Conservation (phyloP, 2,329 filamentous ascomycete species). For the Arachnomyces sp. region DNA sequence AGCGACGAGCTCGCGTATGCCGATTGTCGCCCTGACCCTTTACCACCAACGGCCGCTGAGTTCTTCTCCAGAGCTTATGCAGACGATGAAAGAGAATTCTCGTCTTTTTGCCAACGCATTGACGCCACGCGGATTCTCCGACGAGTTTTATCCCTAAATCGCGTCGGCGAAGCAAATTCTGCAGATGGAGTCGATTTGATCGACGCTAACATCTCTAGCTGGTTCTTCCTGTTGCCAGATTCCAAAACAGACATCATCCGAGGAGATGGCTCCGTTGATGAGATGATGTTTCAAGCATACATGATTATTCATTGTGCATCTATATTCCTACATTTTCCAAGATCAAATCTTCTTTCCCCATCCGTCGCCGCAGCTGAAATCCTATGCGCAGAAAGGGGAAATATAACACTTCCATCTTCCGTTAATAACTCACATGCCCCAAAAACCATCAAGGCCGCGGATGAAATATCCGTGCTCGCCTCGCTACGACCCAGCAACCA, state of each 20-base stretch:
- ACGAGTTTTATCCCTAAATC: conserved; percentile 52
- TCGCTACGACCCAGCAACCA: conserved; percentile 50
- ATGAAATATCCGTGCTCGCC: conserved; percentile 68
- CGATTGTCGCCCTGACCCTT: conserved; percentile 46
- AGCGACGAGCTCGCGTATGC: conserved; percentile 67
- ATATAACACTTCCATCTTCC: conserved; percentile 31
- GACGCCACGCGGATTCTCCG: conserved; percentile 72
- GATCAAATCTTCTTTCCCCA: conserved; percentile 60
- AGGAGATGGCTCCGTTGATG: conserved; percentile 64
- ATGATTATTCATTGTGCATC: conserved; percentile 60
- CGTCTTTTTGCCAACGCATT: conserved; percentile 77
- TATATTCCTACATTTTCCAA: conserved; percentile 71
- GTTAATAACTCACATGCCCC: conserved; percentile 54
- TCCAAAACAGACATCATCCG: conserved; percentile 62
- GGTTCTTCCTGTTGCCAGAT: conserved; percentile 68
- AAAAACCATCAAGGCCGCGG: conserved; percentile 71
- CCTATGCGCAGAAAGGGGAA: conserved; percentile 33
- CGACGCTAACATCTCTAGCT: conserved; percentile 56
- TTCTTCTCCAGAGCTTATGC: conserved; percentile 72
- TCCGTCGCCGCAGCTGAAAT: conserved; percentile 42
- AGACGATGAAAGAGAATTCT: conserved; percentile 58
- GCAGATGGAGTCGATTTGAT: conserved; percentile 53
- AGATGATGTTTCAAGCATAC: conserved; percentile 85
- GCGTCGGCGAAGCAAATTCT: conserved; percentile 30
- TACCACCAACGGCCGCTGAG: conserved; percentile 58